phyloP scores from a whole-genome alignment of 2,329 filamentous ascomycete genomes.

The Ophiostoma sp. region DNA sequence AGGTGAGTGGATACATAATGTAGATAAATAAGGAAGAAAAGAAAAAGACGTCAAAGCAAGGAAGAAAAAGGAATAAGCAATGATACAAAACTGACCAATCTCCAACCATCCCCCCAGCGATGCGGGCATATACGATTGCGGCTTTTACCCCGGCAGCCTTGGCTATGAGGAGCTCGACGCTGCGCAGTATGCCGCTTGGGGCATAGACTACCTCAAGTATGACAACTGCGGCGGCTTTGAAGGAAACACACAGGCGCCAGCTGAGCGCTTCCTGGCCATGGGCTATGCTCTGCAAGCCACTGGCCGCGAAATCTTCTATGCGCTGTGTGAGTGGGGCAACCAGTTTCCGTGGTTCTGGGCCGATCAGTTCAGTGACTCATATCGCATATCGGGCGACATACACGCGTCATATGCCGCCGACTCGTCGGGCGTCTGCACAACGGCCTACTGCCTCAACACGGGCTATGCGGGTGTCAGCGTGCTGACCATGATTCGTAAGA shows the following conservation, averaged over 20 bases:
- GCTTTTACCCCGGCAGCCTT: slow-evolving; percentile 36
- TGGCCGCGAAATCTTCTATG: slow-evolving; percentile 42
- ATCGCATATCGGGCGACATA: slow-evolving; percentile 43
- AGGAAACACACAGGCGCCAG: slow-evolving; percentile 49
- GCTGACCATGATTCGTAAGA: slow-evolving; percentile 39
- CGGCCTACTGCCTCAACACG: slow-evolving; percentile 40
- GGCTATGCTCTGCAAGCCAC: slow-evolving; percentile 39
- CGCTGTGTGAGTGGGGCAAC: slow-evolving; percentile 38
- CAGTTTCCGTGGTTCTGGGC: slow-evolving; percentile 37
- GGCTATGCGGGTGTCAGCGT: slow-evolving; percentile 38
- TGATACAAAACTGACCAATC: background rate
- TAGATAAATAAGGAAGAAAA: background rate
- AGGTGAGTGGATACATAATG: background rate
- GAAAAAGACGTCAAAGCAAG: background rate
- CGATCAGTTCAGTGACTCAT: slow-evolving; percentile 39
- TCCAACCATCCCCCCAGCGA: slow-evolving; percentile 33
- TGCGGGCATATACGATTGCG: slow-evolving; percentile 46
- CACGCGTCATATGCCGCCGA: slow-evolving; percentile 34
- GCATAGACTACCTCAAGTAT: slow-evolving; percentile 55
- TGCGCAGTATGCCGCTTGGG: slow-evolving; percentile 52
- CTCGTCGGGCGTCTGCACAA: slow-evolving; percentile 34
- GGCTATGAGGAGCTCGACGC: slow-evolving; percentile 53
- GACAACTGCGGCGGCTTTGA: slow-evolving; percentile 57
- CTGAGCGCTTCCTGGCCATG: slow-evolving; percentile 44
- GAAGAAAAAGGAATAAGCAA: background rate